Evolutionary conservation across 176 grass and related monocot genomes (phyloP).

Genomic region (sorghum (Sorghum bicolor)): DNA sequence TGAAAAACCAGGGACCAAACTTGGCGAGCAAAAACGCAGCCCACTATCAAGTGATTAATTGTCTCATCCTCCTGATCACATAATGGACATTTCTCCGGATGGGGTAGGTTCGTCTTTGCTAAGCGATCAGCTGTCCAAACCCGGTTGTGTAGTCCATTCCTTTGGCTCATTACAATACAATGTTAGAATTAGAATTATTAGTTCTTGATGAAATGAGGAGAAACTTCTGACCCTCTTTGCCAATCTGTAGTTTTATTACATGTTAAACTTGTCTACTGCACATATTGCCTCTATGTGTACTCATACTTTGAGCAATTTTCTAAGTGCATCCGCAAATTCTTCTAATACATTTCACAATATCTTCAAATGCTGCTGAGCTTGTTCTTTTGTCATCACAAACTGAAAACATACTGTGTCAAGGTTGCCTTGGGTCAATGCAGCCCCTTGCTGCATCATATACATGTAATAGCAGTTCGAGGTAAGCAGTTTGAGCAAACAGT

Average conservation of each 20-base stretch:
- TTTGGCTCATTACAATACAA: not conserved
- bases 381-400: constrained; percentile 29
- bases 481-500: constrained; percentile 18
- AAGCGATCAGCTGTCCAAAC: no score
- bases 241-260: not conserved
- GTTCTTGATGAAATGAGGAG: no score
- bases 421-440: constrained; percentile 45
- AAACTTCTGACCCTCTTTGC: not conserved
- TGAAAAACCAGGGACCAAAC: no score
- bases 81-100: no score
- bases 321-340: not conserved
- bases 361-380: constrained; percentile 40
- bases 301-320: constrained; percentile 18
- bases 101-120: no score
- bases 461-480: constrained; percentile 40
- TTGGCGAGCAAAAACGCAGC: no score
- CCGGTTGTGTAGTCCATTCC: not conserved
- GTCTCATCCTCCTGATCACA: no score
- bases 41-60: no score
- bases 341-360: constrained; percentile 15
- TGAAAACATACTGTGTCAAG: constrained; percentile 41
- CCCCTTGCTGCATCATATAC: constrained; percentile 23
- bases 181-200: not conserved
- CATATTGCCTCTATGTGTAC: no score
- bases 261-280: not conserved